Evolutionary conservation across 352 stramenopile species (phyloP).

Genomic region (Discostella stelligera): DNA sequence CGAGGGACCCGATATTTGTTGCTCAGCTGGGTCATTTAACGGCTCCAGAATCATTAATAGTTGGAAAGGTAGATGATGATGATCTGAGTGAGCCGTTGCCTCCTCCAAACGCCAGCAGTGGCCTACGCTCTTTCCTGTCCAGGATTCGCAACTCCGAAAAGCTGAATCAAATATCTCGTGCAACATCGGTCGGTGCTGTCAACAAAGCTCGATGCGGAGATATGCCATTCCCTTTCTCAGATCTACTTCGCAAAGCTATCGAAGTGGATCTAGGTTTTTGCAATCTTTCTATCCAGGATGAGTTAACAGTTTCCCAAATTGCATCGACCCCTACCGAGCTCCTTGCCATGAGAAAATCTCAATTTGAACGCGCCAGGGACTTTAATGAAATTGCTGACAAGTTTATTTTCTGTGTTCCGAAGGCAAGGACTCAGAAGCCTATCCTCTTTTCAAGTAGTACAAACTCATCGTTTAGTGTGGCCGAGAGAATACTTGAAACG

Average conservation of each 20-base stretch:
- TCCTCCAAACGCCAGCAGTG: conserved; percentile 15
- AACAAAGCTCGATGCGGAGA: conserved; percentile 65
- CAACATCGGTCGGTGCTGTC: conserved; percentile 52
- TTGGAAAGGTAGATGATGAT: conserved; percentile 19
- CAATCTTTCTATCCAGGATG: conserved; percentile 41
- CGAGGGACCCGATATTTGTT: conserved; percentile 42
- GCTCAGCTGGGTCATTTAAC: conserved; percentile 31
- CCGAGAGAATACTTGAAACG: conserved; percentile 32
- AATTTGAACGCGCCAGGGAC: conserved; percentile 58
- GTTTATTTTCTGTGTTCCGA: conserved; percentile 81
- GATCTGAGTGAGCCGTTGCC: conserved; percentile 34
- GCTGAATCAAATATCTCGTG: conserved; percentile 37
- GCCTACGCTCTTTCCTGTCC: conserved; percentile 52
- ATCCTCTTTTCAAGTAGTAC: conserved; percentile 43
- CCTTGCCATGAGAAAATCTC: conserved; percentile 64
- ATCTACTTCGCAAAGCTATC: conserved; percentile 38
- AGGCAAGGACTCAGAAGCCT: conserved; percentile 52
- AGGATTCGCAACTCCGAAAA: conserved; percentile 45
- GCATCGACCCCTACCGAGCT: conserved; percentile 66
- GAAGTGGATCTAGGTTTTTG: conserved; percentile 44
- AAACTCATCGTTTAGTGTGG: conserved; percentile 19
- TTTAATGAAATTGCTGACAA: conserved; percentile 70
- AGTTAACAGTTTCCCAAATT: conserved; percentile 52
- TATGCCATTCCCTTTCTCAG: conserved; percentile 59
- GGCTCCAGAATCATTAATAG: conserved; percentile 42